phyloP scores from a whole-genome alignment of 2,329 filamentous ascomycete species.

The Claviceps sp. region DNA sequence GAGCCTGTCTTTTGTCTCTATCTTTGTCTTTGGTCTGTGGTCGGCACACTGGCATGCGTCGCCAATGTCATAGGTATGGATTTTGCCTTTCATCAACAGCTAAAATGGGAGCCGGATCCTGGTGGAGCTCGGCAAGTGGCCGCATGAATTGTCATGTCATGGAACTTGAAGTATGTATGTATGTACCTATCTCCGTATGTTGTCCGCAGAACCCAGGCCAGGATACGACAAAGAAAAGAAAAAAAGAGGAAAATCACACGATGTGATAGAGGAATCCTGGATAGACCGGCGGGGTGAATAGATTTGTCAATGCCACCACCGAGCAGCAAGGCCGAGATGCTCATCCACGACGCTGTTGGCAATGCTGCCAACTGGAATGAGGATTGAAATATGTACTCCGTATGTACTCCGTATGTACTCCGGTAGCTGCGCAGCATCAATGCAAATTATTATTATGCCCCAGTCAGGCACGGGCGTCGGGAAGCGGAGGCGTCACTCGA shows the following conservation, averaged over 20 bases:
- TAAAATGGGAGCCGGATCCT: neutral
- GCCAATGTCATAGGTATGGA: too few species aligned
- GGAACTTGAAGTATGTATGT: neutral
- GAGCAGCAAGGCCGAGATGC: conserved; percentile 2
- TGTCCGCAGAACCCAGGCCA: neutral
- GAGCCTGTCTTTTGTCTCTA: too few species aligned
- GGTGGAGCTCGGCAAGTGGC: neutral
- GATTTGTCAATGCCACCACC: conserved; percentile 1
- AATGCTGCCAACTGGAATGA: conserved; percentile 1
- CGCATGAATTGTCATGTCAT: neutral
- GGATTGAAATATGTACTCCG: neutral
- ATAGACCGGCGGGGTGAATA: neutral
- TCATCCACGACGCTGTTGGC: neutral
- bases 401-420: neutral
- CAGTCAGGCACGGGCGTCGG: neutral
- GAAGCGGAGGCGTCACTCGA: conserved; percentile 1
- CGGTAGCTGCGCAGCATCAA: neutral
- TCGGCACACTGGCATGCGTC: too few species aligned
- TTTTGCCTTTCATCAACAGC: neutral
- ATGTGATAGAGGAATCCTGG: neutral
- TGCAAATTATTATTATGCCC: neutral
- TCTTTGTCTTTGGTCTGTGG: too few species aligned
- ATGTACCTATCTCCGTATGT: neutral
- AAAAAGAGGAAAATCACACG: neutral
- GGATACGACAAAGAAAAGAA: neutral